A percentile compares a stretch with the other conserved stretches of the same genome.
phyloP scores from a whole-genome alignment of 2,329 filamentous ascomycete genomes.

The Ambrosiella cleistominuta region DNA sequence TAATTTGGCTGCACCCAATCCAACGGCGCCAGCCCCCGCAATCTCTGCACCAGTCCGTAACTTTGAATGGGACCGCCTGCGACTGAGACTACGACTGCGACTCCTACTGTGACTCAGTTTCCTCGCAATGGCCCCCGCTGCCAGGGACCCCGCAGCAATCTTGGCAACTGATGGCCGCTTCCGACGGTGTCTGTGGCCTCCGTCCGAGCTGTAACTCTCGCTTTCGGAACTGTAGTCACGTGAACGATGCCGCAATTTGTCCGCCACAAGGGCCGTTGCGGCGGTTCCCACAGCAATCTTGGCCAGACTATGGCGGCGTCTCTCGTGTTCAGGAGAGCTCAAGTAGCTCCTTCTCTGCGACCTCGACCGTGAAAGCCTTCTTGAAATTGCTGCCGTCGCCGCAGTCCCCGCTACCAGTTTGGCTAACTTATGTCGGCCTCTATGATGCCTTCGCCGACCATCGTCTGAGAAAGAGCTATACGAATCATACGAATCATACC shows the following conservation, averaged over 20 bases:
- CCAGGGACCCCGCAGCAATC: conserved; percentile 38
- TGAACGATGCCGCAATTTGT: conserved; percentile 21
- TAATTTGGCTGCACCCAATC: conserved; percentile 41
- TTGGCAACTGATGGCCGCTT: conserved; percentile 31
- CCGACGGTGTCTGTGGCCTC: not conserved
- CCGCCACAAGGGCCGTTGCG: conserved; percentile 29
- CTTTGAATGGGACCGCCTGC: conserved; percentile 17
- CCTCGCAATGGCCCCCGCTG: conserved; percentile 39
- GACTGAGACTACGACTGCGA: conserved; percentile 23
- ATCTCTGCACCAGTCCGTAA: conserved; percentile 37
- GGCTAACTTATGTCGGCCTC: conserved; percentile 28
- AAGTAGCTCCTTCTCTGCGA: conserved; percentile 20
- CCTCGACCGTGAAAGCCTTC: conserved; percentile 24
- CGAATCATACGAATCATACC: not conserved
- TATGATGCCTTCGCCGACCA: conserved; percentile 20
- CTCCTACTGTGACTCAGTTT: conserved; percentile 32
- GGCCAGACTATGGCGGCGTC: conserved; percentile 20
- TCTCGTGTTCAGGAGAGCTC: not conserved
- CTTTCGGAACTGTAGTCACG: not conserved
- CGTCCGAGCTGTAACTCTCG: not conserved
- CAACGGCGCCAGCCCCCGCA: conserved; percentile 40
- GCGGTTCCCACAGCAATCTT: conserved; percentile 35
- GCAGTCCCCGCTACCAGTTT: conserved; percentile 35
- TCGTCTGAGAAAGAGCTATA: not conserved
- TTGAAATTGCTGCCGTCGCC: conserved; percentile 29